Evolutionary conservation across 306 rosid species (phyloP), one percentile per base, ranked within the genome.

Genomic region (Carpinus viminea): DNA sequence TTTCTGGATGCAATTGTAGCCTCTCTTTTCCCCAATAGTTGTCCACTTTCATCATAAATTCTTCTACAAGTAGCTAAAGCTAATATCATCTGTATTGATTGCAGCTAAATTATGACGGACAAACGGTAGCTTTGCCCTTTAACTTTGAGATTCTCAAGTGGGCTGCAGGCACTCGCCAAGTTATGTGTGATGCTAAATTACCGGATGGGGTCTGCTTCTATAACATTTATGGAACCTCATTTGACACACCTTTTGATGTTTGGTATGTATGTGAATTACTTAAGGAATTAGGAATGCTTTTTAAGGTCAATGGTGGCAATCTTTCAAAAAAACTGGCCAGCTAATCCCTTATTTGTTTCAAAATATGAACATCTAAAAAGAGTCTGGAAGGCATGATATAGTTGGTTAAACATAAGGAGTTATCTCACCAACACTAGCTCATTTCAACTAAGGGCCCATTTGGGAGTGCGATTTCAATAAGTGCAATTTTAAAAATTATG

Each of bases 191-290:
- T 68, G 90, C 93, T 71, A 89, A 83, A 83, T 84, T 94, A 69
- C 98, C 97, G n/a, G 90, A 88, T 57, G 88, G 93, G 53, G 84
- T 94, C 83, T 26, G 81, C 88, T 94, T 90, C 90, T 92, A 92
- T 78, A 94, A 91, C 84, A 91, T 94, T 72, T 92, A 92, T 82
- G 98, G 98, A 68, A 86, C 87, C 70, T 88, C 91, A 28, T 73
- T 88, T 26, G 95, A 91, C 74, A 92, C 97, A 16, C 98, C 97
- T 72, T 92, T 88, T 72, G 96, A 92, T 86, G 97, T 92, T 79
- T 85, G 98, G 97, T 94, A 90, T 70, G 94, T 81, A 62, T 73
- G 41, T 80, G 71, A 74, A 77, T 77, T 84, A 55, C 28, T 76
- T 61, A 38, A 17, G 78, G 34, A 74, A 15, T 60, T 75, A 9